phyloP scores from a whole-genome alignment of 2,329 filamentous ascomycete genomes.

The Clonostachys rosea region DNA sequence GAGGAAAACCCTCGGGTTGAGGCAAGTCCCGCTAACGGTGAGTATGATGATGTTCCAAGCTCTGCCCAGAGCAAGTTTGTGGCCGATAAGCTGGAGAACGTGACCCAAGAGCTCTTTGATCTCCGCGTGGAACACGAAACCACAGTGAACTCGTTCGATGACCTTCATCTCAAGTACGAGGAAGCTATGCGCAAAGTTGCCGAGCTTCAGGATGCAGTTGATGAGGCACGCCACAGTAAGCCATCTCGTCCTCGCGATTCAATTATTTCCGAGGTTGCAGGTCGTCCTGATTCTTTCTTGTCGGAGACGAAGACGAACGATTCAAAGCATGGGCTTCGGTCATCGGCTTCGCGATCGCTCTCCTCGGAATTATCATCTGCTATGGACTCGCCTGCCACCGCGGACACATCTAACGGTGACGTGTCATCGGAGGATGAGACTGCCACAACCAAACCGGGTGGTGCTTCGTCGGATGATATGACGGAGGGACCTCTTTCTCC shows the following conservation, averaged over 20 bases:
- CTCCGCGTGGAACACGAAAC: constrained; percentile 86
- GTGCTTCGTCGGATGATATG: constrained; percentile 29
- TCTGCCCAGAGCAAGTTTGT: constrained; percentile 82
- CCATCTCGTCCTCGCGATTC: constrained; percentile 49
- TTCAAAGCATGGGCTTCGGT: constrained; percentile 59
- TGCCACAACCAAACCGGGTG: constrained; percentile 36
- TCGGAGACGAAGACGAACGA: constrained; percentile 69
- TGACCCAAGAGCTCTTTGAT: constrained; percentile 88
- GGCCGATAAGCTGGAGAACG: constrained; percentile 85
- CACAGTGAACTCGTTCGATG: constrained; percentile 75
- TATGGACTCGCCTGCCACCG: constrained; percentile 67
- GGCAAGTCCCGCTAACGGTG: constrained; percentile 1
- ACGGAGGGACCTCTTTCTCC: constrained; percentile 16
- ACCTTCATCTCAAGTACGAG: constrained; percentile 84
- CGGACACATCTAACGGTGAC: constrained; percentile 58
- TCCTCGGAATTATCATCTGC: constrained; percentile 91
- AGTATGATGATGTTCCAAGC: constrained; percentile 37
- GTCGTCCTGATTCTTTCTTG: constrained; percentile 77
- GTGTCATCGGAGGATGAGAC: constrained; percentile 29
- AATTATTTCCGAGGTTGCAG: constrained; percentile 40
- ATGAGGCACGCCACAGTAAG: constrained; percentile 64
- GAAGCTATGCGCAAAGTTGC: constrained; percentile 78
- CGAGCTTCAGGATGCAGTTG: constrained; percentile 78
- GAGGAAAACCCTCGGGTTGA: constrained; percentile 6
- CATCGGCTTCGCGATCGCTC: constrained; percentile 78